Conservation (phyloP, 129 eudicot genomes). For the Artemisia annua region DNA sequence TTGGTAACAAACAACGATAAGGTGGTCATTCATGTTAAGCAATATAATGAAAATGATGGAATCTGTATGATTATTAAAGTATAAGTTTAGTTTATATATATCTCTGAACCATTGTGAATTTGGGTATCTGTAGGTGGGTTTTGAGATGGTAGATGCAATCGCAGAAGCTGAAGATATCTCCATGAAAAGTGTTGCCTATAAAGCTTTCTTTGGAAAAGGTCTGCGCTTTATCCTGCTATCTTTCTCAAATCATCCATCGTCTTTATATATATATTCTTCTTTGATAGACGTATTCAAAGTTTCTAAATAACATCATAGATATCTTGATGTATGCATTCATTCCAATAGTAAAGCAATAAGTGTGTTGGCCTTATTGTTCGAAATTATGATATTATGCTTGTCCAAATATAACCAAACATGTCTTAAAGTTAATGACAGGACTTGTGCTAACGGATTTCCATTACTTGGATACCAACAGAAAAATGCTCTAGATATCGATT, state of each 20-base stretch:
- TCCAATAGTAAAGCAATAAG: no score
- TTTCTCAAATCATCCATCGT: neutral
- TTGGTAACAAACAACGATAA: neutral
- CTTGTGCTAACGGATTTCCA: no score
- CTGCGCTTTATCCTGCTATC: neutral
- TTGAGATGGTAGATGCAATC: slow-evolving; percentile 86
- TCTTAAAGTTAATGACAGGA: no score
- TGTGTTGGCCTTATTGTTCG: no score
- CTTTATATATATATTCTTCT: neutral
- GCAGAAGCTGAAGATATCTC: slow-evolving; percentile 91
- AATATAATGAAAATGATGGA: neutral
- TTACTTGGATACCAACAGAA: no score
- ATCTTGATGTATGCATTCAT: neutral
- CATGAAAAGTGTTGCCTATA: slow-evolving; percentile 67
- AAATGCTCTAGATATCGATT: no score
- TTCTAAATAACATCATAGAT: neutral
- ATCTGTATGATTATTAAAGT: neutral
- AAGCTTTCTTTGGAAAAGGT: slow-evolving; percentile 89
- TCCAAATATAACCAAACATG: no score
- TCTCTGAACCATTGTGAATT: neutral
- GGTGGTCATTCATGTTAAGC: neutral
- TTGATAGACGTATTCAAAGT: neutral
- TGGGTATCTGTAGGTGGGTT: slow-evolving; percentile 70
- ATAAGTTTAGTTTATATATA: neutral
- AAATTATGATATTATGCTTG: no score